phyloP scores from a whole-genome alignment of 768 basidiomycete genomes.

The Leccinum longicurvipes region DNA sequence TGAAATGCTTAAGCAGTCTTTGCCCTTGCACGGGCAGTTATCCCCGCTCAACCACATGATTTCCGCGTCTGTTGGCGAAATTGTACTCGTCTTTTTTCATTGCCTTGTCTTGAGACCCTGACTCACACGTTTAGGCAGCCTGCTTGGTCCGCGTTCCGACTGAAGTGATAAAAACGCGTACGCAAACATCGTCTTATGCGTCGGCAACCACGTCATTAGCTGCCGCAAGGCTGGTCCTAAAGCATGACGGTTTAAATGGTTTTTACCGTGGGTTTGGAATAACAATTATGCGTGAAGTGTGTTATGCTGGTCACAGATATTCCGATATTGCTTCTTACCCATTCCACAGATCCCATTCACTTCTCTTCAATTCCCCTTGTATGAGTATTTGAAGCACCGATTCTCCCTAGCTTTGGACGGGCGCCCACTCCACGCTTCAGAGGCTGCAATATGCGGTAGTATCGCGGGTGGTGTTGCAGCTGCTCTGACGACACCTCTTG shows the following conservation, averaged over 20 bases:
- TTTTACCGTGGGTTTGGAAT: constrained; percentile 88
- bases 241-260: constrained; percentile 65
- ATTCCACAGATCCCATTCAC: constrained; percentile 85
- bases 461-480: constrained; percentile 90
- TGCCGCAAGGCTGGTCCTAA: constrained; percentile 53
- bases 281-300: constrained; percentile 68
- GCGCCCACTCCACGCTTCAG: constrained; percentile 61
- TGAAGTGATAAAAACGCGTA: constrained; percentile 92
- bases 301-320: neutral
- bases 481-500: constrained; percentile 87
- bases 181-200: constrained; percentile 81
- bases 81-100: constrained; percentile 36
- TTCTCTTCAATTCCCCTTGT: constrained; percentile 92
- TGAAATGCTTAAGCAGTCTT: constrained; percentile 76
- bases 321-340: constrained; percentile 2
- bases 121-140: constrained; percentile 53
- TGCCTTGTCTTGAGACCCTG: constrained; percentile 10
- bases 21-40: constrained; percentile 61
- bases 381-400: constrained; percentile 77
- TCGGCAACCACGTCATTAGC: constrained; percentile 56
- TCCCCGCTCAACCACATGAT: constrained; percentile 62
- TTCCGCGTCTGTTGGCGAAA: constrained; percentile 58
- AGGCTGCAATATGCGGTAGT: constrained; percentile 87
- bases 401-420: constrained; percentile 54
- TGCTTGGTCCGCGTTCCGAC: constrained; percentile 94